Base-by-base conservation (phyloP, 2,329 filamentous ascomycete species). In the Gaeumannomyces tritici region DNA sequence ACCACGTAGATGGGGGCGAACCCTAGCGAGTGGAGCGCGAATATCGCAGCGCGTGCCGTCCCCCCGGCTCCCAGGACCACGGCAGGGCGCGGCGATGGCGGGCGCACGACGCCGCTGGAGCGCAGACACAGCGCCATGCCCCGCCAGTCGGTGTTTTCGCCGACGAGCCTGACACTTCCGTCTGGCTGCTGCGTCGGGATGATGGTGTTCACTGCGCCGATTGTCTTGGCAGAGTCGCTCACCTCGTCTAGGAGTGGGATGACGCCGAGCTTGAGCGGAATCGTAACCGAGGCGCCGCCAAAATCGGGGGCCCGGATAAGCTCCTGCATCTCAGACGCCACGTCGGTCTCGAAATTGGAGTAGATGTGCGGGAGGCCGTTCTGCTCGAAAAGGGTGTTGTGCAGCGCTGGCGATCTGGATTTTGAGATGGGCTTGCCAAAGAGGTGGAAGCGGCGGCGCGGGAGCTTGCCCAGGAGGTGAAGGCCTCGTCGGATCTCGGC, bases 151-250 rank as follows among this genome's bases (percentile, higher is more conserved):
- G 95, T 99, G 75, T 99, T 99, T 72, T 93, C 90, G 56, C 95
- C 95, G 21, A 90, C 74, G 3, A 98, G 83, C 27, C 79, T 82
- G 59, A 75, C 75, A 62, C 79, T 74, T 13, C 56, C 27, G 56
- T 51, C 42, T n/a, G 42, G 42, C 4, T n/a, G 42, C 12, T 56
- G 51, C 3, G 84, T 71, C 0, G 89, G 87, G 31, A 96, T 85
- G 69, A 99, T 89, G 24, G 95, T 99, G 77, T 99, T 99, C 66
- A 98, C 89, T 3, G 95, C 95, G 27, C 95, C 95, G 65, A 99
- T 97, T 33, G 85, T 79, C 66, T 84, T 83, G 18, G 92, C 93
- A 62, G 95, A 88, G 33, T 88, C 83, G 0, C 91, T 88, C 63
- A 97, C 80, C 61, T 88, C 85, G 71, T 98, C 92, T 18, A 99